Evolutionary conservation across 495 filamentous ascomycete genomes (phyloP), one percentile per base, ranked within the genome.

Genomic region (Durotheca rogersii): DNA sequence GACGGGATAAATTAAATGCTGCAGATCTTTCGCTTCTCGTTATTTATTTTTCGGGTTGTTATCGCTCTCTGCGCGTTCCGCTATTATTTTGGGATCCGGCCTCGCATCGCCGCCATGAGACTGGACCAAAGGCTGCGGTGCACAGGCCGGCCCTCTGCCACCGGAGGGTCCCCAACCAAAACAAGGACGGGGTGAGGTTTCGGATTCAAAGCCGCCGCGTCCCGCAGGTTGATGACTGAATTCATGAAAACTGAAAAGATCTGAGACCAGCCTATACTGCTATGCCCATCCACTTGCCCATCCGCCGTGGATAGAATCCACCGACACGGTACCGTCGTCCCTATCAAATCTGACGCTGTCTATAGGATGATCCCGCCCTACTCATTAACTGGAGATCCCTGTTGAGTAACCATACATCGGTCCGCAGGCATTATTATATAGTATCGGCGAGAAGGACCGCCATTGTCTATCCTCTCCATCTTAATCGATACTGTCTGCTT

Each of bases 201-300:
- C 29, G 35, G 20, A 53, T 65, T 51, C 61, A 50, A 67, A 74
- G 58, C 71, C 71, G 70, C 61, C 52, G 43, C 47, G 55, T 62
- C 53, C 47, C 53, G 67, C 69, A 74, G 67, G 56, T 51, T 73
- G 73, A 73, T 55, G 67, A 68, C 56, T 60, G 43, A 48, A 58
- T 45, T 27, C 4, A 49, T 43, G 59, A 60, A 65, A 69, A 76
- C 74, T 79, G 74, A 79, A 77, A 79, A 79, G 75, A 79, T 67
- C 74, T 79, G 75, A 79, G 74, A 72, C 70, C 38, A 56, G 56
- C 51, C 54, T 41, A 19, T 35, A n/a, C n/a, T 42, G 40, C 35
- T 39, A 31, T 51, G 41, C 20, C 43, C 19, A 19, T 35, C 37
- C 31, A 20, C 16, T 30, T 2, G 33, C 33, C 21, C 27, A 42